These are phyloP conservation scores for Fibroporia radiculosa DNA, from an alignment of 768 basidiomycete species.

Conservation along the genomic window DNA sequence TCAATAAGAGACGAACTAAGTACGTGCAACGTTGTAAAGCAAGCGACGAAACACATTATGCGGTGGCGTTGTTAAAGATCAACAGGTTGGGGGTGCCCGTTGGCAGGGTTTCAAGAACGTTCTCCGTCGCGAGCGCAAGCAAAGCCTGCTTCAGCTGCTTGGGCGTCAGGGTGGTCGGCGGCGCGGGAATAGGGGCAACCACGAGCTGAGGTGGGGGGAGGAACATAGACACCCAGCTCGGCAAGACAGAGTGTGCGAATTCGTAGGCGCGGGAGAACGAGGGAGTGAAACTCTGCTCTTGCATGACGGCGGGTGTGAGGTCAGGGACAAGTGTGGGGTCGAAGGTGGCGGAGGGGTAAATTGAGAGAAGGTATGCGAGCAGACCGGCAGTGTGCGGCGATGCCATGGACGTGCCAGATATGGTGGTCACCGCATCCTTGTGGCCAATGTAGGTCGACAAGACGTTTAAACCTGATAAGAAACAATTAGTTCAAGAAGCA, in stretches of 20 bases:
- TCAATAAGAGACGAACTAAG: no score
- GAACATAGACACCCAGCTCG: conserved; percentile 48
- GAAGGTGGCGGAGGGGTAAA: conserved; percentile 67
- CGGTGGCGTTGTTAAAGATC: conserved; percentile 68
- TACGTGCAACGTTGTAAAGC: neutral
- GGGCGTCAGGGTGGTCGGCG: conserved; percentile 47
- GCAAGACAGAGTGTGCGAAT: conserved; percentile 46
- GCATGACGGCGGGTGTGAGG: conserved; percentile 28
- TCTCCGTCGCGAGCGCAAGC: conserved; percentile 47
- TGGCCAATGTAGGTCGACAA: conserved; percentile 78
- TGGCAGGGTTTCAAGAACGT: conserved; percentile 39
- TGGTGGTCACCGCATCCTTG: conserved; percentile 51
- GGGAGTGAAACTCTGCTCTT: conserved; percentile 26
- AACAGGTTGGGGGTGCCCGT: conserved; percentile 58
- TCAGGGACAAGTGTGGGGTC: conserved; percentile 39
- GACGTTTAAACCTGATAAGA: conserved; percentile 65
- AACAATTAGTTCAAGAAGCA: neutral
- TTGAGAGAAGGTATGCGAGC: conserved; percentile 85
- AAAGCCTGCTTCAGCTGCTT: conserved; percentile 72
- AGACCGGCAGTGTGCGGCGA: conserved; percentile 89
- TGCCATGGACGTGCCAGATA: conserved; percentile 93
- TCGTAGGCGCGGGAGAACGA: conserved; percentile 43
- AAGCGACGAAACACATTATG: conserved; percentile 4
- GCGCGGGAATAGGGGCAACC: conserved; percentile 36
- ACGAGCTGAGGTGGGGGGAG: conserved; percentile 45